These are phyloP conservation scores for Tremella yokohamensis DNA, from an alignment of 768 basidiomycete species.

Conservation along the genomic window DNA sequence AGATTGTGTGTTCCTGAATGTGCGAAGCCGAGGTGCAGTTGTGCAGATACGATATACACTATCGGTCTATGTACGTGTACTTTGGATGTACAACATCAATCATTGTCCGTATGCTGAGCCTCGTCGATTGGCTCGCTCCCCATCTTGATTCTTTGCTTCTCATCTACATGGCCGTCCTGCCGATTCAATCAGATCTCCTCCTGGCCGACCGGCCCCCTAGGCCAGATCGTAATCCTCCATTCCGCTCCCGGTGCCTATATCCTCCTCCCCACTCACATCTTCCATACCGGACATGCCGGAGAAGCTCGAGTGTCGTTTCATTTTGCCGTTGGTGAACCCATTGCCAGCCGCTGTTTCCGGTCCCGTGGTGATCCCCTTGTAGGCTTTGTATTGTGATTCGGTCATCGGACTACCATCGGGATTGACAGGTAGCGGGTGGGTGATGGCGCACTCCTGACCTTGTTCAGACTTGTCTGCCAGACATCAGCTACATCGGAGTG, in stretches of 20 bases:
- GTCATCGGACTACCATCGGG: slow-evolving; percentile 49
- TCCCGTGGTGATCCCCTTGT: slow-evolving; percentile 25
- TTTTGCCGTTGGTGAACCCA: slow-evolving; percentile 11
- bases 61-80: no score
- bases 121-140: no score
- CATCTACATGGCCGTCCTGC: no score
- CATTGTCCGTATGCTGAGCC: no score
- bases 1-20: no score
- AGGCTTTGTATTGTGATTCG: slow-evolving; percentile 48
- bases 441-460: slow-evolving; percentile 67
- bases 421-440: slow-evolving; percentile 52
- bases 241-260: slow-evolving; percentile 29
- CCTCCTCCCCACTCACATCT: slow-evolving; percentile 22
- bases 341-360: background rate
- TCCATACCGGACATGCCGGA: slow-evolving; percentile 17
- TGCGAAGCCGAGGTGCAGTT: no score
- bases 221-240: slow-evolving; percentile 41
- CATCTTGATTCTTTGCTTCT: no score
- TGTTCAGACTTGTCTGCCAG: slow-evolving; percentile 70
- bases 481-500: background rate
- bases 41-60: no score
- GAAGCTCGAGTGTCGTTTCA: slow-evolving; percentile 13
- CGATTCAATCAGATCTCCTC: no score
- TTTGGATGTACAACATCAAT: no score
- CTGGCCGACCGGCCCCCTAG: slow-evolving; percentile 5